A percentile compares a stretch with the other conserved stretches of the same genome.
Conservation (phyloP, 2,329 filamentous ascomycete genomes). For the Fusarium falciforme region DNA sequence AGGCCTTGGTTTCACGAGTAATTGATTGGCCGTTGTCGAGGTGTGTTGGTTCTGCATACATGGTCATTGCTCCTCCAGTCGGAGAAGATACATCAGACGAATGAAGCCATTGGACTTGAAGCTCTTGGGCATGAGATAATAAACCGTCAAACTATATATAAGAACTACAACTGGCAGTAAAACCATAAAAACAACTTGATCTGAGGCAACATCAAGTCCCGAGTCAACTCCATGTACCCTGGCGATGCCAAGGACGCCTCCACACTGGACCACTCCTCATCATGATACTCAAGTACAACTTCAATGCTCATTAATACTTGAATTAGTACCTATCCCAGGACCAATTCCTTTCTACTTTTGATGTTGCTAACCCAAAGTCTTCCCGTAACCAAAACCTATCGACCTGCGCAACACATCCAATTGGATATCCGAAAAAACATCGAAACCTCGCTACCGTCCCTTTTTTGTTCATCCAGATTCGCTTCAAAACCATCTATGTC, state of each 20-base stretch:
- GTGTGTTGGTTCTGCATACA: not conserved
- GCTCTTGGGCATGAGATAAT: not conserved
- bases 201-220: not conserved
- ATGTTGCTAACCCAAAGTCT: not conserved
- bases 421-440: not conserved
- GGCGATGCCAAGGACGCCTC: not conserved
- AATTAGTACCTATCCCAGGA: not conserved
- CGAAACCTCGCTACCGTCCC: constrained; percentile 10
- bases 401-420: not conserved
- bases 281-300: not conserved
- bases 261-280: not conserved
- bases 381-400: not conserved
- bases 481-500: not conserved
- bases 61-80: not conserved
- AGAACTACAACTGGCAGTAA: not conserved
- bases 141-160: not conserved
- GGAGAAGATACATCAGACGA: not conserved
- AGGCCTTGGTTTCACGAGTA: not conserved
- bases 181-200: not conserved
- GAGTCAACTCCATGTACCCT: not conserved
- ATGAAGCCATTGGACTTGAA: not conserved
- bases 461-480: constrained; percentile 9
- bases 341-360: not conserved
- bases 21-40: not conserved
- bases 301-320: not conserved